Conservation (phyloP, 1,284 basidiomycete genomes). For the Porogramme epimiltina region DNA sequence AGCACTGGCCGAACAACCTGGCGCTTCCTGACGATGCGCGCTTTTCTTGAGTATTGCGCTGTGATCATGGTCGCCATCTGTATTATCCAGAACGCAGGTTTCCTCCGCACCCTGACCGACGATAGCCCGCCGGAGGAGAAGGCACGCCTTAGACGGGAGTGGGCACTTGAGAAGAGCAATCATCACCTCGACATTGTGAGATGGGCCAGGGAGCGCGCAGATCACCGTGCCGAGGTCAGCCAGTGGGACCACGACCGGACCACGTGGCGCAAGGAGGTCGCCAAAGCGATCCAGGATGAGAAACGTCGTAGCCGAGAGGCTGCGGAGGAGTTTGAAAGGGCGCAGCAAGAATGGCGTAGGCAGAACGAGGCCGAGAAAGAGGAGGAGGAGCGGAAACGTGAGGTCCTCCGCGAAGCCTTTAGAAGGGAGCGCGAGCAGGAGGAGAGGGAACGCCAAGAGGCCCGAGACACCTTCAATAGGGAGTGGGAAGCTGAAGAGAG, state of each 20-base stretch:
- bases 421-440: background rate
- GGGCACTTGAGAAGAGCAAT: background rate
- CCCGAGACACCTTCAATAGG: background rate
- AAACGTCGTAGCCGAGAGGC: background rate
- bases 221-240: background rate
- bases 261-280: background rate
- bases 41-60: too few species aligned
- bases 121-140: background rate
- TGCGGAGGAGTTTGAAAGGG: too few species aligned
- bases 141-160: background rate
- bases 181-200: background rate
- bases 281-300: background rate
- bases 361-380: background rate
- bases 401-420: background rate
- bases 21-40: too few species aligned
- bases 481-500: background rate
- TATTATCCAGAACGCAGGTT: background rate
- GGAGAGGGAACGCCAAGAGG: background rate
- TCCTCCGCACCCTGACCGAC: background rate
- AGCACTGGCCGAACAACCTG: too few species aligned
- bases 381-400: background rate
- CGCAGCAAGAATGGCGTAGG: background rate
- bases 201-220: slow-evolving; percentile 4
- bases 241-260: background rate
- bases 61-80: background rate